These are phyloP conservation scores for Alternaria novae-zelandiae DNA, from an alignment of 2,329 filamentous ascomycete species.

Conservation along the genomic window DNA sequence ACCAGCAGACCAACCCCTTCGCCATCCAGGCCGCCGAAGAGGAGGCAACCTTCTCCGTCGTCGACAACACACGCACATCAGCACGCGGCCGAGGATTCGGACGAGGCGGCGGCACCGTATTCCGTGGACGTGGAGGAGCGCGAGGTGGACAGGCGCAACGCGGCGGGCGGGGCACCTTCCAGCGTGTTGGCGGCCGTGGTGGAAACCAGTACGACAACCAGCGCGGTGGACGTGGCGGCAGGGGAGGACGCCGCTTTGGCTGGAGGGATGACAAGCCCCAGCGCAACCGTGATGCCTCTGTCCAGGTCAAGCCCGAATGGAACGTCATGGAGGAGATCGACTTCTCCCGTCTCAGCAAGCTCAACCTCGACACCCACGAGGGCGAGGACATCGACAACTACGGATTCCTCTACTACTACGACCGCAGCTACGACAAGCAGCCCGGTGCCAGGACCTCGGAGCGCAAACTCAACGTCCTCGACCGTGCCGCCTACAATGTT, in stretches of 20 bases:
- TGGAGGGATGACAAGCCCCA: constrained; percentile 99
- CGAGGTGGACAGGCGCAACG: constrained; percentile 79
- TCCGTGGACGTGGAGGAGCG: constrained; percentile 73
- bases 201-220: constrained; percentile 75
- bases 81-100: constrained; percentile 81
- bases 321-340: constrained; percentile 96
- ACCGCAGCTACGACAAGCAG: constrained; percentile 92
- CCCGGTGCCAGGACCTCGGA: constrained; percentile 83
- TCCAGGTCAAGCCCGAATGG: constrained; percentile 97
- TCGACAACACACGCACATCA: constrained; percentile 90
- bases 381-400: constrained; percentile 95
- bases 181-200: constrained; percentile 71
- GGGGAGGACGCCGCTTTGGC: constrained; percentile 86
- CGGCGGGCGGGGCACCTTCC: constrained; percentile 73
- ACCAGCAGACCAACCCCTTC: constrained; percentile 78
- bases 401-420: constrained; percentile 98
- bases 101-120: constrained; percentile 87
- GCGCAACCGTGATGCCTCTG: constrained; percentile 92
- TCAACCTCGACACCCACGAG: constrained; percentile 93
- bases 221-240: constrained; percentile 69
- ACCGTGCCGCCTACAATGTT: constrained; percentile 97
- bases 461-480: constrained; percentile 84
- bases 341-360: constrained; percentile 91
- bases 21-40: constrained; percentile 91
- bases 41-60: constrained; percentile 96